A percentile compares a stretch with the other conserved stretches of the same genome.
Conservation (phyloP, 2,329 filamentous ascomycete genomes). For the Sclerotinia spermophila region DNA sequence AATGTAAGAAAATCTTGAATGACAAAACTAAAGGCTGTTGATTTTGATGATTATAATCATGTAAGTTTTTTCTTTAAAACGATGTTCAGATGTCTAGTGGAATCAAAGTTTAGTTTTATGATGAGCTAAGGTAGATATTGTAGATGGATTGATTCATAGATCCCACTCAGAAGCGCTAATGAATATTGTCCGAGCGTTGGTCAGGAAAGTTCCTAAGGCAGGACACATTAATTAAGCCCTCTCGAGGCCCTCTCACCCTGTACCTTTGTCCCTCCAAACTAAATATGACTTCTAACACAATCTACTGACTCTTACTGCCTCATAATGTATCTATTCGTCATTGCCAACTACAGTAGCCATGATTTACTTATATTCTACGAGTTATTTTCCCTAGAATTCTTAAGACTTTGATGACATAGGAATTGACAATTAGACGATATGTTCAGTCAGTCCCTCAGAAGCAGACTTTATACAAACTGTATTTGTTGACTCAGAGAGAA, state of each 20-base stretch:
- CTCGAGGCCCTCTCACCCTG: too few relatives aligned
- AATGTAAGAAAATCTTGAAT: neutral
- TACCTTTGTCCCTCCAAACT: neutral
- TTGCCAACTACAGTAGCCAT: neutral
- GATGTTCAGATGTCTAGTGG: neutral
- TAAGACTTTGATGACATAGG: too few relatives aligned
- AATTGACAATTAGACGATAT: neutral
- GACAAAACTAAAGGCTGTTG: neutral
- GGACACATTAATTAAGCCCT: neutral
- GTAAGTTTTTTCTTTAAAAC: neutral
- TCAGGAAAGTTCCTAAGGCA: neutral
- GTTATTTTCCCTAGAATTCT: neutral
- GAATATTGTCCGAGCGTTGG: neutral
- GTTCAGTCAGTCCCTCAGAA: neutral
- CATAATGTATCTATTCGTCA: neutral
- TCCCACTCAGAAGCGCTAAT: neutral
- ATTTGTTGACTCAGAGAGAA: neutral
- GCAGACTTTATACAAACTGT: neutral
- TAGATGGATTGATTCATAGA: neutral
- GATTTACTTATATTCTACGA: neutral
- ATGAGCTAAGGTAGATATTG: neutral
- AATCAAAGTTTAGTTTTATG: neutral
- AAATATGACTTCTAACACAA: neutral
- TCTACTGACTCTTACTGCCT: neutral
- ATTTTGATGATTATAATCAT: neutral